Conservation (phyloP, 2,329 filamentous ascomycete genomes). For the Coniochaeta hoffmannii region DNA sequence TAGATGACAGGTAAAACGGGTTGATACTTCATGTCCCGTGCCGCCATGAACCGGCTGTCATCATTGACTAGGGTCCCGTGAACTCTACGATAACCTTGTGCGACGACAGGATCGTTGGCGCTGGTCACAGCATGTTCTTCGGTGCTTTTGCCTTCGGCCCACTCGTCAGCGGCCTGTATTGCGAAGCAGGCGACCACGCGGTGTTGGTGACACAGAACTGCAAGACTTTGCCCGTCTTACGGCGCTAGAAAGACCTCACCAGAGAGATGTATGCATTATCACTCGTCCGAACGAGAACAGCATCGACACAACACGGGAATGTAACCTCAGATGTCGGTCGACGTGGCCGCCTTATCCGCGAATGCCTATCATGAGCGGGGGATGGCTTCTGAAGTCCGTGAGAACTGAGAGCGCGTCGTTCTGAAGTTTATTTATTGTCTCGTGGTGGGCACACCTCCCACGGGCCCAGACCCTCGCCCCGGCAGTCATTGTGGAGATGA, state of each 20-base stretch:
- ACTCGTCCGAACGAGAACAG: no score
- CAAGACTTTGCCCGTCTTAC: not conserved
- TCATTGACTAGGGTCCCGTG: not conserved
- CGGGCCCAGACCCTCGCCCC: not conserved
- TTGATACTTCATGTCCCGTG: not conserved
- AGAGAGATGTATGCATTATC: not conserved
- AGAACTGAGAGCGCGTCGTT: not conserved
- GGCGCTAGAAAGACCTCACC: not conserved
- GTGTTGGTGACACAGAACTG: not conserved
- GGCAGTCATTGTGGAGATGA: not conserved
- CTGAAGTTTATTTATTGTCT: not conserved
- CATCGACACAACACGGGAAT: not conserved
- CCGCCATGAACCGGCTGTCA: not conserved
- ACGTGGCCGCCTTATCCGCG: not conserved
- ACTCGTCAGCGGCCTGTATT: not conserved
- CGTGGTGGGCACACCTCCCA: not conserved
- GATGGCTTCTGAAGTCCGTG: not conserved
- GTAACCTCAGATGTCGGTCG: not conserved
- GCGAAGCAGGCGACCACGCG: not conserved
- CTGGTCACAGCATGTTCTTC: not conserved
- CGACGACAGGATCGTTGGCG: not conserved
- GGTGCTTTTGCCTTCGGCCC: not conserved
- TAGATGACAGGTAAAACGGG: not conserved
- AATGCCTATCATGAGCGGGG: not conserved
- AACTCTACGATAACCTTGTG: not conserved